Conservation (phyloP, 2,329 filamentous ascomycete species). For the Pestalotiopsis sp. region DNA sequence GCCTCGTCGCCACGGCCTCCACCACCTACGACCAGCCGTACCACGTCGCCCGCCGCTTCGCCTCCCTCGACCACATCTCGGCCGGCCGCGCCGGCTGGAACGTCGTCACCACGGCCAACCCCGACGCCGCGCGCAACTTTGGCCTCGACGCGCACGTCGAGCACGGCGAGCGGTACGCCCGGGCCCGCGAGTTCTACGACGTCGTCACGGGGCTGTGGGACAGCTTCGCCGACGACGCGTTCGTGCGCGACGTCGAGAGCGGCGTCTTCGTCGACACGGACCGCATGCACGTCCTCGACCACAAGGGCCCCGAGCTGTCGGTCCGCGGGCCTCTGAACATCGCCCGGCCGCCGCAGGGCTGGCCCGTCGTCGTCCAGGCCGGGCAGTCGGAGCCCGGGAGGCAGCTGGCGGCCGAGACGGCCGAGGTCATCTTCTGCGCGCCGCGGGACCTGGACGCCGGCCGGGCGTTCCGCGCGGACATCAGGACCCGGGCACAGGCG, state of each 20-base stretch:
- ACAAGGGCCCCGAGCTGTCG: slow-evolving; percentile 46
- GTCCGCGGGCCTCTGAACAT: slow-evolving; percentile 52
- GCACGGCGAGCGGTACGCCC: slow-evolving; percentile 49
- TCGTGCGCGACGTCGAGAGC: slow-evolving; percentile 45
- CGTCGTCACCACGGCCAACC: slow-evolving; percentile 53
- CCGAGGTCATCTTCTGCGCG: slow-evolving; percentile 53
- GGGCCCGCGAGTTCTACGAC: slow-evolving; percentile 52
- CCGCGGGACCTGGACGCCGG: slow-evolving; percentile 44
- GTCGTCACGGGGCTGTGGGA: slow-evolving; percentile 55
- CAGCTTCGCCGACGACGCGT: slow-evolving; percentile 56
- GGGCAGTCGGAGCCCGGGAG: slow-evolving; percentile 52
- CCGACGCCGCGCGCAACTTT: slow-evolving; percentile 53
- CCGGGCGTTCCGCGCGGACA: slow-evolving; percentile 50
- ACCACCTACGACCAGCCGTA: slow-evolving; percentile 57
- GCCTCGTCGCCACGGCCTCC: slow-evolving; percentile 53
- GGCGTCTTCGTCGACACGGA: slow-evolving; percentile 51
- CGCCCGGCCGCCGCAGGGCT: slow-evolving; percentile 51
- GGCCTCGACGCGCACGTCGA: slow-evolving; percentile 49
- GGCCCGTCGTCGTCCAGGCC: slow-evolving; percentile 56
- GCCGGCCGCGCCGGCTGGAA: slow-evolving; percentile 54
- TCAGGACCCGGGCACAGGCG: slow-evolving; percentile 45
- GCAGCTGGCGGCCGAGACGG: slow-evolving; percentile 53
- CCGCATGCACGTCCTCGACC: slow-evolving; percentile 52
- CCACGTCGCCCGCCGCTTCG: slow-evolving; percentile 53
- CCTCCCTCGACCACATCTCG: slow-evolving; percentile 52